These are phyloP conservation scores for Sporopachydermia lactativora DNA, from an alignment of 805 yeast genomes.

Conservation along the genomic window DNA sequence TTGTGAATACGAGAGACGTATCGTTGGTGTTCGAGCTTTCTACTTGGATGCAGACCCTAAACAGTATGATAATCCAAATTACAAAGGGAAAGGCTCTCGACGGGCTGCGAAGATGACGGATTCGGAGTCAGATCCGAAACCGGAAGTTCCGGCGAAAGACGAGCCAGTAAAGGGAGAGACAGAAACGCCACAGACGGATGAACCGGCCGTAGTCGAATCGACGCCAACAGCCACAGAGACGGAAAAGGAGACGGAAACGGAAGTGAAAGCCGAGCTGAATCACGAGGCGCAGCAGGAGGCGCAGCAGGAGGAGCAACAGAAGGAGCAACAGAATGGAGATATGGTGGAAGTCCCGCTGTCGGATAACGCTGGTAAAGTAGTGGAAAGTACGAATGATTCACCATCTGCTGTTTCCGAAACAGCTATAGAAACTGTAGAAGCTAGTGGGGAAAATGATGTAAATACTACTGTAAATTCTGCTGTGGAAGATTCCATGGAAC, in stretches of 20 bases:
- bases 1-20: slow-evolving; percentile 75
- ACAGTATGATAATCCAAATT: slow-evolving; percentile 31
- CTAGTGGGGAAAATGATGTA: too few species aligned
- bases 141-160: neutral
- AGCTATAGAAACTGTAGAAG: too few species aligned
- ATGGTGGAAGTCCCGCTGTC: too few species aligned
- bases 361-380: too few species aligned
- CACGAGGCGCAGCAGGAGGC: too few species aligned
- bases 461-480: too few species aligned
- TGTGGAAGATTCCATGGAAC: too few species aligned
- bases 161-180: neutral
- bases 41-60: slow-evolving; percentile 44
- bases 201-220: neutral
- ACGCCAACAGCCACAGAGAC: neutral
- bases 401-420: slow-evolving; percentile 19
- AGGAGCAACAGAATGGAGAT: too few species aligned
- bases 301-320: too few species aligned
- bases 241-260: neutral
- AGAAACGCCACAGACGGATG: neutral
- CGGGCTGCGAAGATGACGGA: neutral
- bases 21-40: slow-evolving; percentile 86
- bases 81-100: slow-evolving; percentile 16
- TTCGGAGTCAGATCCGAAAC: neutral
- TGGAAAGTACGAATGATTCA: too few species aligned
- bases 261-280: neutral